Percentiles rank a stretch among this genome's conserved stretches.
phyloP scores from a whole-genome alignment of 1,284 basidiomycete species.

The Golubevia pallescens region DNA sequence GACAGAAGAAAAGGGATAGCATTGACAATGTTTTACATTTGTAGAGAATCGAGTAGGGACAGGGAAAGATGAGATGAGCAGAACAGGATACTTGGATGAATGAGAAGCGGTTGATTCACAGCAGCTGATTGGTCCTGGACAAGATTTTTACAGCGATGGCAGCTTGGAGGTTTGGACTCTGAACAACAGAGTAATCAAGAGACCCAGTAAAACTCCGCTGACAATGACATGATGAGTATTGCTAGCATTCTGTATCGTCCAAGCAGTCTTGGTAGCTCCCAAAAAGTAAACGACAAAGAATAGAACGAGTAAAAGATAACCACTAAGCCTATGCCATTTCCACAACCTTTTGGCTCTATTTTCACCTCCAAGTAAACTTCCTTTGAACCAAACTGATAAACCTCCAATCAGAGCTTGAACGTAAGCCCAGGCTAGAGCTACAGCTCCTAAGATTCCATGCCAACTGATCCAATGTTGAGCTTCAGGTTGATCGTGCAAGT shows the following conservation, averaged over 20 bases:
- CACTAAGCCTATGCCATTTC: slow-evolving; percentile 38
- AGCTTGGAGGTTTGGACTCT: slow-evolving; percentile 25
- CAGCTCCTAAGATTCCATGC: slow-evolving; percentile 37
- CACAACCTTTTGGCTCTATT: slow-evolving; percentile 27
- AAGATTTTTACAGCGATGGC: too few species aligned
- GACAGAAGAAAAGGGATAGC: too few species aligned
- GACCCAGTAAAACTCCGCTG: slow-evolving; percentile 6
- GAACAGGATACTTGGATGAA: too few species aligned
- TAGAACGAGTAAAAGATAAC: slow-evolving; percentile 30
- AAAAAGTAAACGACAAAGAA: slow-evolving; percentile 26
- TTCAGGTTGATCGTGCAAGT: slow-evolving; percentile 33
- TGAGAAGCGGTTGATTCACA: too few species aligned
- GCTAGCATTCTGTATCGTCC: slow-evolving; percentile 18
- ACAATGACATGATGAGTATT: slow-evolving; percentile 7
- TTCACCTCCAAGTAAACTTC: slow-evolving; percentile 28
- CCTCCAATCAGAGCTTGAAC: slow-evolving; percentile 37
- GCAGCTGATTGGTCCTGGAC: too few species aligned
- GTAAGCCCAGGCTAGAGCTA: slow-evolving; percentile 27
- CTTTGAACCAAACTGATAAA: slow-evolving; percentile 36
- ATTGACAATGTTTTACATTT: too few species aligned
- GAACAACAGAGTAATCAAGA: slow-evolving; percentile 3
- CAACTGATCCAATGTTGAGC: slow-evolving; percentile 35
- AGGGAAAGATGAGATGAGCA: too few species aligned
- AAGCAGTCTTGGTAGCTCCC: slow-evolving; percentile 34
- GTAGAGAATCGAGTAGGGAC: too few species aligned